Base-by-base conservation (phyloP, 495 filamentous ascomycete species). In the Chaetomium cochliodes region DNA sequence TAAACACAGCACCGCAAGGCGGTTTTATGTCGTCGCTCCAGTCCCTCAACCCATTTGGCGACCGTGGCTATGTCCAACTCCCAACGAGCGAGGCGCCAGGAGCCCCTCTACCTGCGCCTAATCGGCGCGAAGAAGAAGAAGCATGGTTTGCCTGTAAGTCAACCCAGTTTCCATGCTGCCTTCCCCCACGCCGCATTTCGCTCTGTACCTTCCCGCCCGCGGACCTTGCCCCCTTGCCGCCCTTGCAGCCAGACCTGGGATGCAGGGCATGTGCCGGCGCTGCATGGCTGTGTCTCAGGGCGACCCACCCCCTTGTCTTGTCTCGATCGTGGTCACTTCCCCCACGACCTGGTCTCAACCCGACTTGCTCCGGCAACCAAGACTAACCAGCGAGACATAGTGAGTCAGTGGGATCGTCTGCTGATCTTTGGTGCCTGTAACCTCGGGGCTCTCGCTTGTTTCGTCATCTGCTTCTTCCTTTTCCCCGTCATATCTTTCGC, bases 391-490 rank as follows among this genome's bases (percentile, higher is more conserved):
- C 54, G 57, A 65, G 66, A 60, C 66, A 77, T 76, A 98, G 94
- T 98, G 81, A 96, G 92, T 76, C 86, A 94, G 74, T 98, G 94
- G 94, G 94, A 98, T 77, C 90, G 94, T 56, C 77, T 98, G 73
- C 81, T 98, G 70, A 85, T 97, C 62, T 98, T 98, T 74, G 88
- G 84, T 60, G 92, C 87, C 69, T 96, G 96, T 81, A 97, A 97
- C 73, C 74, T 96, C 67, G 93, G 89, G 58, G 93, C 94, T 58
- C 82, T 90, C 65, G 91, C 89, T 60, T 92, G 96, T 80, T 98
- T 98, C 79, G 84, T 94, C 65, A 83, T 94, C 69, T 96, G 91
- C 81, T 96, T 98, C 79, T 86, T 86, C 72, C 81, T 98, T 37
- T 92, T 94, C 78, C 92, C 92, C 20, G 67, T 66, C 28, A 79